Evolutionary conservation across 2,329 filamentous ascomycete genomes (phyloP).

Genomic region (Xylariaceae sp.): DNA sequence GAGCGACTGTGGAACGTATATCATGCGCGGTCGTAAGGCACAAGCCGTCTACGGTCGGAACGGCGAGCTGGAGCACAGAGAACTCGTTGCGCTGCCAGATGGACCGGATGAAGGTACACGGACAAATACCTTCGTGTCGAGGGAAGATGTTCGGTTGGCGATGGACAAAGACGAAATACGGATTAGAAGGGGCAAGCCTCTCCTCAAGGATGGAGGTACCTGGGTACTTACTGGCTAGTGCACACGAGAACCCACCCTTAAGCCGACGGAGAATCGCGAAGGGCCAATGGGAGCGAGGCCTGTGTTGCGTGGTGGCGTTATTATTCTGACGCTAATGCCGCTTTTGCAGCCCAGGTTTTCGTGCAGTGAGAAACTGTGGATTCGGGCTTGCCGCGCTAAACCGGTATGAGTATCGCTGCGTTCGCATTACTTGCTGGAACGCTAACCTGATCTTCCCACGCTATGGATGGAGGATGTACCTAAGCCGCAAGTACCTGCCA

Average conservation of each 20-base stretch:
- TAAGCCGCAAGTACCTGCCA: too few relatives aligned
- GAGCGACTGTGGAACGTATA: slow-evolving; percentile 19
- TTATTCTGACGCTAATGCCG: not conserved
- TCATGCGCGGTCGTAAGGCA: not conserved
- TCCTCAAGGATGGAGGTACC: not conserved
- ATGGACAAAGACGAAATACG: not conserved
- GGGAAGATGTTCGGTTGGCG: slow-evolving; percentile 5
- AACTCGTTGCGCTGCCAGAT: slow-evolving; percentile 23
- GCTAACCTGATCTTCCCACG: not conserved
- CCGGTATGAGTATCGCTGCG: not conserved
- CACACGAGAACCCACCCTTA: not conserved
- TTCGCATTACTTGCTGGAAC: not conserved
- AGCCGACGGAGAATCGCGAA: not conserved
- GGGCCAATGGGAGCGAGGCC: not conserved
- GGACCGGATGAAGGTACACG: slow-evolving; percentile 6
- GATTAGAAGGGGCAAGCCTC: slow-evolving; percentile 7
- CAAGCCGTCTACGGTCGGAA: slow-evolving; percentile 2
- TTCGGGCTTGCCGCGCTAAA: not conserved
- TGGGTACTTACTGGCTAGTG: not conserved
- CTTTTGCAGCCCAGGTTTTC: not conserved
- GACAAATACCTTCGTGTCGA: not conserved
- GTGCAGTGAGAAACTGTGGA: not conserved
- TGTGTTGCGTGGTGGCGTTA: not conserved
- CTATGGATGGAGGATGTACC: too few relatives aligned
- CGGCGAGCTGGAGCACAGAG: slow-evolving; percentile 12